Evolutionary conservation across 768 basidiomycete species (phyloP).

Genomic region (Xanthoconium stramineum): DNA sequence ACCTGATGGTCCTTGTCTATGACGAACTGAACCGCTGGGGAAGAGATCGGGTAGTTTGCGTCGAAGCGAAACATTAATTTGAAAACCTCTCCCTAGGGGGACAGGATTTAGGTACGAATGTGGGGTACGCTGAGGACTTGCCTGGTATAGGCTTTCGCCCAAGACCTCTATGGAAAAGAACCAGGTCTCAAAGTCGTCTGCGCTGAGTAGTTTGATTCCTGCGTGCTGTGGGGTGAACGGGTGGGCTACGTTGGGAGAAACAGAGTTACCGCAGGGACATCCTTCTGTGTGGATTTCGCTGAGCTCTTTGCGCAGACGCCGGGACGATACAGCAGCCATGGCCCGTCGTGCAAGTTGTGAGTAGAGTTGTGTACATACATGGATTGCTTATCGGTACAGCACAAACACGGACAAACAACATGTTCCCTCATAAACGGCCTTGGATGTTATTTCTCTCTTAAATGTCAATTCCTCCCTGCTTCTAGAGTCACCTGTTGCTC

Average conservation of each 20-base stretch:
- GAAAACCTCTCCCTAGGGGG: conserved; percentile 66
- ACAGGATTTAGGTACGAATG: conserved; percentile 1
- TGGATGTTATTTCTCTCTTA: not conserved
- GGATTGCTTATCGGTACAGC: conserved; percentile 5
- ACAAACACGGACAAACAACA: conserved; percentile 40
- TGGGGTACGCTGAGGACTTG: conserved; percentile 23
- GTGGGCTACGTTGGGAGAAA: not conserved
- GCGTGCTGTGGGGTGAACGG: conserved; percentile 1
- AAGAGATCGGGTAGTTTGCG: conserved; percentile 77
- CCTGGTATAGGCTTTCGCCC: conserved; percentile 79
- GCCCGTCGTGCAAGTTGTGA: conserved; percentile 16
- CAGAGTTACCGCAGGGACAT: conserved; percentile 56
- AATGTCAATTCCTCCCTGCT: conserved; percentile 51
- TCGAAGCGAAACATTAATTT: conserved; percentile 83
- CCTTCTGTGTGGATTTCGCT: conserved; percentile 63
- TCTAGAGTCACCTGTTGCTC: conserved; percentile 70
- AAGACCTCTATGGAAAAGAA: conserved; percentile 76
- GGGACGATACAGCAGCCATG: conserved; percentile 62
- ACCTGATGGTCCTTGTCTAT: conserved; percentile 59
- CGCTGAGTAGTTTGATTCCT: conserved; percentile 73
- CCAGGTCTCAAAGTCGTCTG: conserved; percentile 80
- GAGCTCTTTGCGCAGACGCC: conserved; percentile 71
- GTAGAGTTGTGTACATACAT: conserved; percentile 1
- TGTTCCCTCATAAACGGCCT: conserved; percentile 27
- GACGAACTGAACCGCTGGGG: conserved; percentile 85